Percentiles rank a stretch among this genome's conserved stretches.
phyloP scores from a whole-genome alignment of 352 stramenopile genomes.

The Pythium rishiriense region DNA sequence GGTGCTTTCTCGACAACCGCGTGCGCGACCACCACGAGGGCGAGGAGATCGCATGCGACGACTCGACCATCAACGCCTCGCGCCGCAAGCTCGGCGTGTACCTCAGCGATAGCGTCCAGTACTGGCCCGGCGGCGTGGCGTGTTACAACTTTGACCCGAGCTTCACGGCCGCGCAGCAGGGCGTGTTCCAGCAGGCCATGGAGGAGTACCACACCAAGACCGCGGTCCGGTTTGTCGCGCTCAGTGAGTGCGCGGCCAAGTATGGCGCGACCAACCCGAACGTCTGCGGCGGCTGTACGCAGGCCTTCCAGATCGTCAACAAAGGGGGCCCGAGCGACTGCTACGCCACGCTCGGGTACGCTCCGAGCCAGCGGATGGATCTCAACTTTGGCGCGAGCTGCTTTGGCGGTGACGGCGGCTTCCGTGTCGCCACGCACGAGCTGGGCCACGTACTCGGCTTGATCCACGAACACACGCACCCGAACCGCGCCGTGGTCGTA shows the following conservation, averaged over 20 bases:
- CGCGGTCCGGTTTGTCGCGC: conserved; percentile 35
- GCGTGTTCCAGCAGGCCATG: conserved; percentile 41
- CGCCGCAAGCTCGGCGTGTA: conserved; percentile 42
- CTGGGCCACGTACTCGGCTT: conserved; percentile 45
- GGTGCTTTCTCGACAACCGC: conserved; percentile 38
- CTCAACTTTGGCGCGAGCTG: conserved; percentile 46
- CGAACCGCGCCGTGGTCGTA: conserved; percentile 43
- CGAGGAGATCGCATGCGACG: conserved; percentile 34
- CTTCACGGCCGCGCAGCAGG: conserved; percentile 36
- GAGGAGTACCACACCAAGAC: conserved; percentile 38
- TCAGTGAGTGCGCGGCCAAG: conserved; percentile 30
- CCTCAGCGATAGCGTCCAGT: conserved; percentile 30
- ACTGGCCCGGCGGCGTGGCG: conserved; percentile 42
- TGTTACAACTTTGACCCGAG: conserved; percentile 36
- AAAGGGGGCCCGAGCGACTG: conserved; percentile 31
- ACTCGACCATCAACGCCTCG: conserved; percentile 37
- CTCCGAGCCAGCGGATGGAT: conserved; percentile 36
- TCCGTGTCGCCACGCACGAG: conserved; percentile 42
- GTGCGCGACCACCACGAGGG: conserved; percentile 32
- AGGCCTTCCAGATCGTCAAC: conserved; percentile 39
- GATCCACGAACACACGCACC: conserved; percentile 53
- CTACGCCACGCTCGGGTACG: conserved; percentile 47
- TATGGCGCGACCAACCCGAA: conserved; percentile 29
- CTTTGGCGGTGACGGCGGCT: conserved; percentile 44
- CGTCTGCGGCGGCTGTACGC: conserved; percentile 42